phyloP scores from a whole-genome alignment of 306 rosid genomes.

The Fagus crenata region DNA sequence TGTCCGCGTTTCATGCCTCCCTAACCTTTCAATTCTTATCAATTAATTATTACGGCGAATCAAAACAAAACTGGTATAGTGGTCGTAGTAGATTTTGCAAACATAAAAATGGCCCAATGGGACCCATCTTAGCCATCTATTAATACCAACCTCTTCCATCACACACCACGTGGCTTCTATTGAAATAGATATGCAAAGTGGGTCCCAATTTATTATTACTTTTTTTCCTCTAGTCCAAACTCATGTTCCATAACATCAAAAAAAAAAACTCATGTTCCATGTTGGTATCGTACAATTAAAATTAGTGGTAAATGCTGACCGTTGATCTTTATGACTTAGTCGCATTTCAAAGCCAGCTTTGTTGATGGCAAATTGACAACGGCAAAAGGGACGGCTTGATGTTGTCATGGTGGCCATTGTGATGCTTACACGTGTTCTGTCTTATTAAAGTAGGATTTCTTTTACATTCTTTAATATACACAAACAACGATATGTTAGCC shows the following conservation, averaged over 20 bases:
- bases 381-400: neutral
- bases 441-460: too few species aligned
- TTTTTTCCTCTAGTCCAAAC: too few species aligned
- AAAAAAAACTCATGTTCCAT: too few species aligned
- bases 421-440: slow-evolving; percentile 26
- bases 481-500: too few species aligned
- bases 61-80: too few species aligned
- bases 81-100: too few species aligned
- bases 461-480: too few species aligned
- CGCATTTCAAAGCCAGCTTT: neutral
- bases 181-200: neutral
- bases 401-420: slow-evolving; percentile 7
- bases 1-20: slow-evolving; percentile 23
- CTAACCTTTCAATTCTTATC: neutral
- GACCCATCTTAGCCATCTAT: neutral
- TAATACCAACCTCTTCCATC: neutral
- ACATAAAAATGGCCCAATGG: neutral
- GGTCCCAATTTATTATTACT: too few species aligned
- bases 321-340: neutral
- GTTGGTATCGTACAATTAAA: too few species aligned
- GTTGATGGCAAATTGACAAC: neutral
- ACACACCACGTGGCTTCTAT: neutral
- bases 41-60: neutral
- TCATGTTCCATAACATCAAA: too few species aligned
- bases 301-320: neutral